Percentiles rank a stretch among this genome's conserved stretches.
Evolutionary conservation across 805 yeast species (phyloP).

Genomic region (Metschnikowia cerradonensis): DNA sequence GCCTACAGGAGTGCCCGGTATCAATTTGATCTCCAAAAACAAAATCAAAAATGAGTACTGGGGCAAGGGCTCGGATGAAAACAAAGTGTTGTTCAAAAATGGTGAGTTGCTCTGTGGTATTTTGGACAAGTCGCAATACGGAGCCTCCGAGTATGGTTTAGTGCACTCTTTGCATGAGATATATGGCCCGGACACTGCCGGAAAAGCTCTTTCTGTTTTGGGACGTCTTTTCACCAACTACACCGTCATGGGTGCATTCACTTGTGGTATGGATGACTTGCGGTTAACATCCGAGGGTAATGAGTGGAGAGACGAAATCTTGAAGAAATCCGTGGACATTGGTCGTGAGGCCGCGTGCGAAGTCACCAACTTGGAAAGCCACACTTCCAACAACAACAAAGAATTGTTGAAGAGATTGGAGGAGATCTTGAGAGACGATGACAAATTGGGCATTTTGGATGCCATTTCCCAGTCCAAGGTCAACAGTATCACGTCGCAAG

Average conservation of each 20-base stretch:
- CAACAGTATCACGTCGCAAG: constrained; percentile 87
- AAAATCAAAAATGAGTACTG: constrained; percentile 93
- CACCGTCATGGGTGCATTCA: constrained; percentile 86
- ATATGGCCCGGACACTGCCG: constrained; percentile 88
- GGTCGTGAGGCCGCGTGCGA: constrained; percentile 94
- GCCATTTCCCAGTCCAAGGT: constrained; percentile 94
- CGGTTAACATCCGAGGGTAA: constrained; percentile 91
- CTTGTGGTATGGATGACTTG: constrained; percentile 99
- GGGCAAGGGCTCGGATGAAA: constrained; percentile 82
- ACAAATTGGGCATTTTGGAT: constrained; percentile 88
- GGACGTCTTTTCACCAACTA: constrained; percentile 94
- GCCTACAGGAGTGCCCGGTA: constrained; percentile 86
- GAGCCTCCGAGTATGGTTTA: constrained; percentile 95
- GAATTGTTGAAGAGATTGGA: constrained; percentile 87
- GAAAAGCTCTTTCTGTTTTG: constrained; percentile 83
- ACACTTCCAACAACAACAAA: constrained; percentile 46
- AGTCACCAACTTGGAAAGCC: constrained; percentile 74
- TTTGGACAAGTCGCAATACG: constrained; percentile 95
- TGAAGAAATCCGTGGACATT: constrained; percentile 69
- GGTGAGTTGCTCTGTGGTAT: constrained; percentile 92
- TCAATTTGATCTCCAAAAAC: constrained; percentile 77
- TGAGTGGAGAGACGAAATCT: constrained; percentile 77
- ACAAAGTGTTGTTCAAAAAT: constrained; percentile 75
- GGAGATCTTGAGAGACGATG: constrained; percentile 91
- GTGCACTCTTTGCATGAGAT: constrained; percentile 96